A percentile compares a stretch with the other conserved stretches of the same genome.
phyloP scores from a whole-genome alignment of 148 eudicot species.

The Rheum nobile region DNA sequence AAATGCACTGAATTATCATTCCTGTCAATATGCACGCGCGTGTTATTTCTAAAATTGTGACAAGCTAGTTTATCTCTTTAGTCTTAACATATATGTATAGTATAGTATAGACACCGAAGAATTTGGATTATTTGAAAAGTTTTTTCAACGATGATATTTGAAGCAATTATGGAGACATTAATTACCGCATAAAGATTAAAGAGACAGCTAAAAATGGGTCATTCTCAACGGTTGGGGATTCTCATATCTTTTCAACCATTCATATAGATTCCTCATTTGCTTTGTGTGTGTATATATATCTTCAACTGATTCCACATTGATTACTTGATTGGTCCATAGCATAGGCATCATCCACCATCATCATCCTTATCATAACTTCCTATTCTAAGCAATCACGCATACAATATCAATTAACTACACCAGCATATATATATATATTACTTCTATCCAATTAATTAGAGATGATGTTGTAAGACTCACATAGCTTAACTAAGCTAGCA shows the following conservation, averaged over 20 bases:
- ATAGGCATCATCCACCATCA: not conserved
- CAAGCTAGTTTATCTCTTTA: no score
- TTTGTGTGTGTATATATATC: not conserved
- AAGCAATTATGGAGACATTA: not conserved
- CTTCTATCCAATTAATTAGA: not conserved
- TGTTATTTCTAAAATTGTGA: no score
- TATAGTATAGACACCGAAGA: no score
- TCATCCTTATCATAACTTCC: not conserved
- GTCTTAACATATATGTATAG: no score
- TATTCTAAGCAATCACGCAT: not conserved
- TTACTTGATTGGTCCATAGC: not conserved
- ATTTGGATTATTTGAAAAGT: no score
- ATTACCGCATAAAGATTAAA: not conserved
- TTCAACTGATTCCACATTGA: not conserved
- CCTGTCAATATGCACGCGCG: no score
- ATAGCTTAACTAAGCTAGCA: no score
- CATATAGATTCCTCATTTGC: not conserved
- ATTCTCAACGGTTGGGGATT: not conserved
- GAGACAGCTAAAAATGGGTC: not conserved
- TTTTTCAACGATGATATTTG: not conserved
- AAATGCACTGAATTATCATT: no score
- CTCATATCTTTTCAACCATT: not conserved
- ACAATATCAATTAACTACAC: not conserved
- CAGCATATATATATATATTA: no score
- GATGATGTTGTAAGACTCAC: not conserved